Percentiles rank a stretch among this genome's conserved stretches.
Evolutionary conservation across 1,139 yeast species (phyloP).

Genomic region (Candida sanyaensis): DNA sequence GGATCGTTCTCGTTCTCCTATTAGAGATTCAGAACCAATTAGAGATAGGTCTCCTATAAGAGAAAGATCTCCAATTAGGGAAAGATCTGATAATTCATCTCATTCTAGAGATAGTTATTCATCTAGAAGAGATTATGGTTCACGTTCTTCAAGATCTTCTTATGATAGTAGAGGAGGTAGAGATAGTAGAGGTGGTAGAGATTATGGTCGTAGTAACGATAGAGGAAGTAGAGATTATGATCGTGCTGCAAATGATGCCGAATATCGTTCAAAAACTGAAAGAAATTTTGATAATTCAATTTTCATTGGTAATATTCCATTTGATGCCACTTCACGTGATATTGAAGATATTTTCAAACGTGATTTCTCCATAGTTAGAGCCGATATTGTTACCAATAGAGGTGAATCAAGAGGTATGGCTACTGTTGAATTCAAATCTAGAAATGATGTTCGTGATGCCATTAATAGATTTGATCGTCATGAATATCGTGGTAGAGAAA

Average conservation of each 20-base stretch:
- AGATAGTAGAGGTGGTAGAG: constrained; percentile 25
- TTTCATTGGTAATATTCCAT: constrained; percentile 76
- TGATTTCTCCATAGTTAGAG: constrained; percentile 76
- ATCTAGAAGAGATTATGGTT: constrained; percentile 24
- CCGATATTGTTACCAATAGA: constrained; percentile 81
- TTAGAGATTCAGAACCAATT: constrained; percentile 16
- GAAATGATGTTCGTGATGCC: constrained; percentile 73
- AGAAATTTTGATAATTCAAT: constrained; percentile 71
- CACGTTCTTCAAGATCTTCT: constrained; percentile 10
- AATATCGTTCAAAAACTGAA: constrained; percentile 44
- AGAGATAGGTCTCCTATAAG: constrained; percentile 10
- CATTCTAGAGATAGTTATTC: constrained; percentile 12
- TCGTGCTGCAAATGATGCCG: constrained; percentile 28
- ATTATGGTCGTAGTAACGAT: constrained; percentile 19
- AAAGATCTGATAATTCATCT: constrained; percentile 34
- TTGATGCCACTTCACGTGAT: constrained; percentile 59
- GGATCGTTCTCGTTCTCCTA: constrained; percentile 50
- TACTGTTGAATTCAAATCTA: constrained; percentile 79
- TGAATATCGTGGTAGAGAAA: constrained; percentile 72
- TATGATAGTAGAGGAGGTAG: constrained; percentile 22
- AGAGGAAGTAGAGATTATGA: constrained; percentile 2
- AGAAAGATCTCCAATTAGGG: constrained; percentile 39
- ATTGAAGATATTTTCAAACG: constrained; percentile 58
- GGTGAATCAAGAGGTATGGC: constrained; percentile 93
- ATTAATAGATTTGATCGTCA: constrained; percentile 71